These are phyloP conservation scores for Pyrenophora graminea DNA, from an alignment of 2,329 filamentous ascomycete species.

Conservation along the genomic window DNA sequence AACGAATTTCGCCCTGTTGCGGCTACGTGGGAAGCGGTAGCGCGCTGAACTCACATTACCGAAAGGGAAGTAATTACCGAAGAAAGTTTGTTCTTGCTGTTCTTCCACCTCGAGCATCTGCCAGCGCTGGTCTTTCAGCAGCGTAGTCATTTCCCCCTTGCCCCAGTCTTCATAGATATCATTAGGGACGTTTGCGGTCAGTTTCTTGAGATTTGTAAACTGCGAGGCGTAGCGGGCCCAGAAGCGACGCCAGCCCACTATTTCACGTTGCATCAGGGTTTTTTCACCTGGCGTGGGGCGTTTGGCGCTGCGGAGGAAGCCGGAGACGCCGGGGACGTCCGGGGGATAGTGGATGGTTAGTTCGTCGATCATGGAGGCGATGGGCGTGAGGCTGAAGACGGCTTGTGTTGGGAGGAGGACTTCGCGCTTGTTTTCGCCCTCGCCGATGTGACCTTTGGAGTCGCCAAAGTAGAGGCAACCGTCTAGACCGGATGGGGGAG, in stretches of 20 bases:
- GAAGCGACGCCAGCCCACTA: conserved; percentile 43
- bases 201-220: conserved; percentile 44
- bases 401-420: conserved; percentile 39
- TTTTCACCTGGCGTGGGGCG: conserved; percentile 31
- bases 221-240: conserved; percentile 42
- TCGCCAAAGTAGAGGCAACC: conserved; percentile 43
- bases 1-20: conserved; percentile 33
- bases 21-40: conserved; percentile 25
- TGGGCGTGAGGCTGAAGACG: conserved; percentile 36
- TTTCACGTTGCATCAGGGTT: conserved; percentile 37
- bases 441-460: conserved; percentile 38
- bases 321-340: conserved; percentile 38
- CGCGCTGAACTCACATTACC: conserved; percentile 13
- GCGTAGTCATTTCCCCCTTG: conserved; percentile 19
- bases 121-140: conserved; percentile 37
- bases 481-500: conserved; percentile 35
- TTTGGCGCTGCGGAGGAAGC: conserved; percentile 30
- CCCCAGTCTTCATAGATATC: conserved; percentile 44
- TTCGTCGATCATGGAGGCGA: conserved; percentile 44
- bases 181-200: conserved; percentile 36
- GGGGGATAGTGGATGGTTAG: conserved; percentile 42
- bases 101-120: conserved; percentile 39
- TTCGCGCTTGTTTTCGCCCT: conserved; percentile 31
- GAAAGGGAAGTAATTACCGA: conserved; percentile 27
- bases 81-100: conserved; percentile 19